A percentile compares a stretch with the other conserved stretches of the same genome.
Conservation (phyloP, 2,329 filamentous ascomycete species). For the Camillea tinctor region DNA sequence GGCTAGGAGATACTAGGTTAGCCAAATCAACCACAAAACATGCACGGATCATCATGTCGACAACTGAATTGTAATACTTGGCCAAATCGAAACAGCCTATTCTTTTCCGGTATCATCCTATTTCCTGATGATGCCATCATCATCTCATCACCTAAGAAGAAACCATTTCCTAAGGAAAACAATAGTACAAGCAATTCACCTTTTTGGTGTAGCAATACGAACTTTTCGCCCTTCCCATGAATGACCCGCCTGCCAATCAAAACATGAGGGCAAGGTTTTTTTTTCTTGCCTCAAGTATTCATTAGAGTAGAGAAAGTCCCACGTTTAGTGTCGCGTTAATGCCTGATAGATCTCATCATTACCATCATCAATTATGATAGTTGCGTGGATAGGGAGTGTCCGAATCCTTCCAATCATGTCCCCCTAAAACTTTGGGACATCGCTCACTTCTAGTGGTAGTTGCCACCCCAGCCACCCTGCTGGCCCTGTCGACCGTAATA, state of each 20-base stretch:
- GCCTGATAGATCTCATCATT: conserved; percentile 11
- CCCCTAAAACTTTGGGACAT: conserved; percentile 21
- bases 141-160: conserved; percentile 22
- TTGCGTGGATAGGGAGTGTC: conserved; percentile 9
- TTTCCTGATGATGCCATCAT: conserved; percentile 29
- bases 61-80: background rate
- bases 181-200: conserved; percentile 31
- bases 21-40: background rate
- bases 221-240: conserved; percentile 29
- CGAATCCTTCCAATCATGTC: conserved; percentile 13
- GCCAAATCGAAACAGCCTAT: conserved; percentile 2
- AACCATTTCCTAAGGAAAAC: conserved; percentile 30
- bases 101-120: conserved; percentile 30
- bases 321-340: conserved; percentile 6
- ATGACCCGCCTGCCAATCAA: conserved; percentile 23
- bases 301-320: conserved; percentile 25
- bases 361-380: conserved; percentile 2
- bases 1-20: background rate
- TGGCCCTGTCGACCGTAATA: conserved; percentile 50
- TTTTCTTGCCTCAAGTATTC: conserved; percentile 19
- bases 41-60: background rate
- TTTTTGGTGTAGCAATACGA: conserved; percentile 24
- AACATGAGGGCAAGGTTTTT: conserved; percentile 16
- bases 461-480: conserved; percentile 58
- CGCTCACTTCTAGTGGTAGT: conserved; percentile 47